Base-by-base conservation (phyloP, 2,329 filamentous ascomycete species). In the Xylaria hypoxylon region DNA sequence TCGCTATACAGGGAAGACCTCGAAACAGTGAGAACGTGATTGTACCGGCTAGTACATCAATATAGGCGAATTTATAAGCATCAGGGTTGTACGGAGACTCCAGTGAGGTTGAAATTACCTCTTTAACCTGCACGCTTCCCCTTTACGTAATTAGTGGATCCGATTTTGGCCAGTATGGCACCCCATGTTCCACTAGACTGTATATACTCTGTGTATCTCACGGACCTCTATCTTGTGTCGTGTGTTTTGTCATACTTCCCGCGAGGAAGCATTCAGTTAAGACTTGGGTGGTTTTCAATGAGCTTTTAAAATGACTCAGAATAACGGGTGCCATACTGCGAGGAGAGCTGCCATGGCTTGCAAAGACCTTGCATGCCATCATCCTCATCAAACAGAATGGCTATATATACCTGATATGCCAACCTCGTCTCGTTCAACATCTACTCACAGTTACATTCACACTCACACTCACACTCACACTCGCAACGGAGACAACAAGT, bases 171-270 rank as follows among this genome's bases (percentile, higher is more conserved):
- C 33, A 38, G 59, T 55, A 64, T 59, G 55, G 35, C 62, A 64
- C 55, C 62, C 62, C 62, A 59, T 59, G 62, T 64, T 64, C 62
- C 62, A 11, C 62, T 63, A 63, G 1, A 44, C 58, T 19, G n/a
- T n/a, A 13, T 13, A 31, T 31, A 31, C 7, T 28, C 38, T 28
- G 35, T 35, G 50, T 28, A 59, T 48, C 44, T 13, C 15, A 31
- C 17, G n/a, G n/a, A n/a, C 45, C 45, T 19, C 31, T 38, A 10
- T n/a, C 5, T n/a, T 62, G 31, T 38, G 22, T 28, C 40, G 22
- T 19, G 44, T 15, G 24, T 51, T 44, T 52, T 50, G 33, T 52
- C 44, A 45, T 26, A 33, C 51, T 28, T 24, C 6, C 26, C 35
- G 19, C 10, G 33, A 57, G 5, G n/a, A 38, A 22, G n/a, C 2